phyloP scores from a whole-genome alignment of 2,329 filamentous ascomycete species.

The Tricladium varicosporioides region DNA sequence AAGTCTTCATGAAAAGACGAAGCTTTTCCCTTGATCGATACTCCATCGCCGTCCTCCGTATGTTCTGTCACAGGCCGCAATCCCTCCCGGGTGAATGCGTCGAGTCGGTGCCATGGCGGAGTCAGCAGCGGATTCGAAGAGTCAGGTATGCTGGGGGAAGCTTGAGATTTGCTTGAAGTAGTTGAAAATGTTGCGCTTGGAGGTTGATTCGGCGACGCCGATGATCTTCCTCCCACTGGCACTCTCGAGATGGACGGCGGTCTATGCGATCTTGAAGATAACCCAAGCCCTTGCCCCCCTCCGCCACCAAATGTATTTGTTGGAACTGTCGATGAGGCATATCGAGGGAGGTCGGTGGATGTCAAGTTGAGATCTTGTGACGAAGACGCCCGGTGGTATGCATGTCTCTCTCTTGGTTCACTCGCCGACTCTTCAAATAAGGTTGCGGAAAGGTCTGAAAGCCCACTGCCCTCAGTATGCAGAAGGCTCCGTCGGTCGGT shows the following conservation, averaged over 20 bases:
- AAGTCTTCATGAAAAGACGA: constrained; percentile 5
- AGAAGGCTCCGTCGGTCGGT: too few relatives aligned
- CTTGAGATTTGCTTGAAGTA: background rate
- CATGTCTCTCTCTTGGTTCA: background rate
- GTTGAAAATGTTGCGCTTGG: constrained; percentile 1
- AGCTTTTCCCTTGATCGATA: background rate
- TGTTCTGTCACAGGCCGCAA: background rate
- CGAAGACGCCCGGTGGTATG: constrained; percentile 6
- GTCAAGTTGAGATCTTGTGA: background rate
- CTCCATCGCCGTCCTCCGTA: constrained; percentile 2
- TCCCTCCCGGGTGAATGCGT: background rate
- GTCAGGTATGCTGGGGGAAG: background rate
- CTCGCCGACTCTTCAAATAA: too few relatives aligned
- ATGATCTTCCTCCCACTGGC: constrained; percentile 1
- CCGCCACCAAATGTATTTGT: background rate
- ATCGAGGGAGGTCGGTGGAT: background rate
- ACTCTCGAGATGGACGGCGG: constrained; percentile 5
- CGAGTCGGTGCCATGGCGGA: constrained; percentile 8
- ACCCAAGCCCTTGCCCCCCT: constrained; percentile 1
- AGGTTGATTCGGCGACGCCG: constrained; percentile 3
- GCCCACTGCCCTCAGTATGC: too few relatives aligned
- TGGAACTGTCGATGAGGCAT: background rate
- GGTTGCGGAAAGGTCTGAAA: too few relatives aligned
- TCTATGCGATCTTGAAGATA: background rate
- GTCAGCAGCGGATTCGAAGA: constrained; percentile 4